phyloP scores from a whole-genome alignment of 305 asterid species.

The Caryopteris hybrid region DNA sequence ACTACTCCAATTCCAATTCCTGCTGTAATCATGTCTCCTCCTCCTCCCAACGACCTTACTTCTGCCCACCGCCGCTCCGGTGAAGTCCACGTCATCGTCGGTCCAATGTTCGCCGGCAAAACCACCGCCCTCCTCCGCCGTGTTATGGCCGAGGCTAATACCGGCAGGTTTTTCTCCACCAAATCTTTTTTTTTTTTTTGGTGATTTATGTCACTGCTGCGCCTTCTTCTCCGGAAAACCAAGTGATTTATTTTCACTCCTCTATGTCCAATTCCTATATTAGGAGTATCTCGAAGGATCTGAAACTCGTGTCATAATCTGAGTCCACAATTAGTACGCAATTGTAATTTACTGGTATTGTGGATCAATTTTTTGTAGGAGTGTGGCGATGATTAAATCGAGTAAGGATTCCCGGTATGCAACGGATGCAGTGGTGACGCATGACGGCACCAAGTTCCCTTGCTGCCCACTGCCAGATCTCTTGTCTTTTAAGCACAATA shows the following conservation, averaged over 20 bases:
- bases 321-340: too few species aligned
- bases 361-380: constrained; percentile 32
- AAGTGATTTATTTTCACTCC: too few species aligned
- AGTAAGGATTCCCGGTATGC: constrained; percentile 78
- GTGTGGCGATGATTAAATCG: constrained; percentile 70
- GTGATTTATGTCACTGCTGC: not conserved
- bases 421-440: constrained; percentile 67
- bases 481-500: constrained; percentile 43
- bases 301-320: too few species aligned
- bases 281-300: not conserved
- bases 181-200: not conserved
- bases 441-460: constrained; percentile 70
- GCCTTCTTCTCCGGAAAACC: too few species aligned
- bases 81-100: constrained; percentile 76
- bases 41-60: not conserved
- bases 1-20: too few species aligned
- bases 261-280: not conserved
- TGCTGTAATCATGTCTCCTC: too few species aligned
- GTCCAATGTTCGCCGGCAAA: constrained; percentile 95
- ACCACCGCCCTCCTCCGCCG: constrained; percentile 90
- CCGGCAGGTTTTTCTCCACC: constrained; percentile 49
- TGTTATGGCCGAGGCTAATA: constrained; percentile 47
- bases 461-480: constrained; percentile 68
- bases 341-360: too few species aligned
- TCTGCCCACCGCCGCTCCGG: constrained; percentile 32